These are phyloP conservation scores for Linum trigynum DNA, from an alignment of 345 rosid genomes.

Conservation along the genomic window DNA sequence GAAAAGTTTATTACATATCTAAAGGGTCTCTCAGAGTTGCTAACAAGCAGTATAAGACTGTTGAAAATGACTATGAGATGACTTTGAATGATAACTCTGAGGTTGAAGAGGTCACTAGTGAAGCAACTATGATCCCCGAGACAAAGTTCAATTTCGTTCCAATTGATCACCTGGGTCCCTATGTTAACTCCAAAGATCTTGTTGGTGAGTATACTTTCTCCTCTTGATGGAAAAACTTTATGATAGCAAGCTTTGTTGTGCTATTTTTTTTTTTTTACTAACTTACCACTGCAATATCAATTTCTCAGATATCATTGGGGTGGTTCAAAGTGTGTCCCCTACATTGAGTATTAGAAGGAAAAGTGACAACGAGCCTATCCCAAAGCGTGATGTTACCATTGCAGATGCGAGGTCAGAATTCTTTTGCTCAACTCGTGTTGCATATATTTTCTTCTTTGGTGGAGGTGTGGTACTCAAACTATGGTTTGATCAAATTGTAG, in stretches of 20 bases:
- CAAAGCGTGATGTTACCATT: constrained; percentile 77
- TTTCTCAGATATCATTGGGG: constrained; percentile 62
- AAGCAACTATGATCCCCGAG: constrained; percentile 61
- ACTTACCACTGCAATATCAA: neutral
- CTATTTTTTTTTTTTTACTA: neutral
- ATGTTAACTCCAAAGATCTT: constrained; percentile 64
- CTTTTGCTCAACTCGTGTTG: neutral
- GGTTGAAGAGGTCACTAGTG: constrained; percentile 70
- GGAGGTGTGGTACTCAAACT: neutral
- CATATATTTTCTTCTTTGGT: neutral
- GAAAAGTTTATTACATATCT: constrained; percentile 81
- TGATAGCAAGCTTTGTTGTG: neutral
- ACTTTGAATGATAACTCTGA: constrained; percentile 73
- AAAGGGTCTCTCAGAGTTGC: constrained; percentile 76
- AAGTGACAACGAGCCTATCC: constrained; percentile 58
- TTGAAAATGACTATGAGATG: constrained; percentile 93
- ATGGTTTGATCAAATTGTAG: constrained; percentile 20
- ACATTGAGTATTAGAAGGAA: constrained; percentile 69
- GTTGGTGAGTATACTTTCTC: constrained; percentile 42
- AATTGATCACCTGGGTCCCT: constrained; percentile 63
- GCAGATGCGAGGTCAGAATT: constrained; percentile 65
- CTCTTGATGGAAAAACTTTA: too few relatives aligned
- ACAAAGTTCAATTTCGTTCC: constrained; percentile 72
- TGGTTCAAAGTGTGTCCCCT: constrained; percentile 81
- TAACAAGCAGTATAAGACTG: constrained; percentile 77